Evolutionary conservation across 78 protist genomes (phyloP).

Genomic region (Guillardia theta): DNA sequence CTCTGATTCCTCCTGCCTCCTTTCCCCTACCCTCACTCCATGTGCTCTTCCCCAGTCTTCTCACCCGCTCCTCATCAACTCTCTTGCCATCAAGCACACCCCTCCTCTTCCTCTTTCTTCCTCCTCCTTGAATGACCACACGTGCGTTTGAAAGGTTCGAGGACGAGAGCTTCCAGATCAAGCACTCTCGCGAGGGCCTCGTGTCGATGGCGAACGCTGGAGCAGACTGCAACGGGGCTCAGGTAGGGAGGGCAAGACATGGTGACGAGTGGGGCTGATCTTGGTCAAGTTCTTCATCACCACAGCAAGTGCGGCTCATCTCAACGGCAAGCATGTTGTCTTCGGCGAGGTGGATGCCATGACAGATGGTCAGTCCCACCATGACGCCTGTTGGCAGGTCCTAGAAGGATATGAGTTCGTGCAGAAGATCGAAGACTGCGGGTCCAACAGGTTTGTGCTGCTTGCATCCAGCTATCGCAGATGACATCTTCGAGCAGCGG

Average conservation of each 20-base stretch:
- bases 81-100: no score
- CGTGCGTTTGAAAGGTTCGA: constrained; percentile 72
- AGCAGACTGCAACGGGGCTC: constrained; percentile 79
- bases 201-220: constrained; percentile 79
- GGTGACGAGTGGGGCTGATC: no score
- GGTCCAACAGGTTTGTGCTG: neutral
- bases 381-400: neutral
- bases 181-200: constrained; percentile 14
- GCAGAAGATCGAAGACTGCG: neutral
- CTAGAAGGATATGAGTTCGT: constrained; percentile 58
- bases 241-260: no score
- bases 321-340: constrained; percentile 82
- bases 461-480: no score
- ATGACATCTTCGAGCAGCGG: no score
- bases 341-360: constrained; percentile 68
- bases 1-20: no score
- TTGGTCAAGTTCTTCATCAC: constrained; percentile 88
- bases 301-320: constrained; percentile 51
- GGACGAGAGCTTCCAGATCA: constrained; percentile 65
- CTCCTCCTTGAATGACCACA: no score
- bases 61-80: no score
- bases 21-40: no score
- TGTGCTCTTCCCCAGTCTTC: no score
- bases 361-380: neutral
- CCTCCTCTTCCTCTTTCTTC: no score